Evolutionary conservation across 176 grass and related monocot genomes (phyloP).

Genomic region (Panicum miliaceum): DNA sequence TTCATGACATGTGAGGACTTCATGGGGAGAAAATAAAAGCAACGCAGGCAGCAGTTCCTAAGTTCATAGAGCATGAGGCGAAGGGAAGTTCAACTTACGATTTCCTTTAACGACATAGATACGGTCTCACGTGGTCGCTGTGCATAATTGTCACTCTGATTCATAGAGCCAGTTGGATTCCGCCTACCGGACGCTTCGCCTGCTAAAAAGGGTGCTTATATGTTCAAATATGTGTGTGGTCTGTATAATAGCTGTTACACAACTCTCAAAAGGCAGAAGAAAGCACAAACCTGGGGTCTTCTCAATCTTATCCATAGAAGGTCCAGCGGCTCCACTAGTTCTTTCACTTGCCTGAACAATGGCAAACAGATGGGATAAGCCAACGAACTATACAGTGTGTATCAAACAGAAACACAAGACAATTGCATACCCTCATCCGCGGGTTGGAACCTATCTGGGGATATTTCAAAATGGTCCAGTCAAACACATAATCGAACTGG

Average conservation of each 20-base stretch:
- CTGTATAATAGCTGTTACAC: conserved; percentile 16
- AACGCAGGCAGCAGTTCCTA: neutral
- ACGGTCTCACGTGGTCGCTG: conserved; percentile 47
- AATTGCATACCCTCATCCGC: conserved; percentile 50
- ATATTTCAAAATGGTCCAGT: conserved; percentile 89
- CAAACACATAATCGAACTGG: conserved; percentile 80
- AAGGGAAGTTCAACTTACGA: conserved; percentile 48
- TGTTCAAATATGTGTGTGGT: neutral
- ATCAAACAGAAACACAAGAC: neutral
- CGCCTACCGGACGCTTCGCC: conserved; percentile 57
- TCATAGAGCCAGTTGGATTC: conserved; percentile 59
- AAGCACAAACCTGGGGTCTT: conserved; percentile 54
- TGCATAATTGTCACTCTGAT: conserved; percentile 61
- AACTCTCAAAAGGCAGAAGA: neutral
- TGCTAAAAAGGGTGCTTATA: conserved; percentile 31
- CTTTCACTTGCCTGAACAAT: conserved; percentile 56
- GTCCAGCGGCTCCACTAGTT: conserved; percentile 52
- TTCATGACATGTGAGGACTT: too few species aligned
- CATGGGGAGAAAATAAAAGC: too few species aligned
- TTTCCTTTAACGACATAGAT: conserved; percentile 58
- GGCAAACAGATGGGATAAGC: conserved; percentile 15
- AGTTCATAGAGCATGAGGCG: neutral
- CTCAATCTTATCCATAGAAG: conserved; percentile 60
- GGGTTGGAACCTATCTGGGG: conserved; percentile 67
- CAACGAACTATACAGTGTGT: conserved; percentile 13